phyloP scores from a whole-genome alignment of 2,329 filamentous ascomycete species.

The Fusarium sp. region DNA sequence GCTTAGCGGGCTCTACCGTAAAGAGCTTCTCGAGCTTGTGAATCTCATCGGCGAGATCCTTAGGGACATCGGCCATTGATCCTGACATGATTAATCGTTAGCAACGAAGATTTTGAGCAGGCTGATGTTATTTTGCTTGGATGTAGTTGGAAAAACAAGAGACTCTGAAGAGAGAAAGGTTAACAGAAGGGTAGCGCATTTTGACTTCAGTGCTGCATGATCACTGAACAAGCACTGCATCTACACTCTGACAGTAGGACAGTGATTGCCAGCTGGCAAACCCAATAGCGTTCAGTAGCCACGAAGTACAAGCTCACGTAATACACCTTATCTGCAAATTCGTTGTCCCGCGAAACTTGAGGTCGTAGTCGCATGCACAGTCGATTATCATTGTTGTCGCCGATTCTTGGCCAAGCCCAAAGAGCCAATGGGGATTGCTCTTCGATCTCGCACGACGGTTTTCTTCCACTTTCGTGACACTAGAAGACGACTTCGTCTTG shows the following conservation, averaged over 20 bases:
- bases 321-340: constrained; percentile 2
- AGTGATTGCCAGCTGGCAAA: constrained; percentile 11
- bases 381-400: neutral
- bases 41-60: constrained; percentile 82
- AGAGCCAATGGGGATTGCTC: neutral
- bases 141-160: neutral
- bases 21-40: constrained; percentile 85
- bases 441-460: neutral
- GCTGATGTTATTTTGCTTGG: neutral
- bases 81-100: constrained; percentile 58
- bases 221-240: constrained; percentile 7
- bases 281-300: neutral
- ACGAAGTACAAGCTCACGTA: neutral
- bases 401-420: neutral
- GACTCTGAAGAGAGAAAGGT: neutral
- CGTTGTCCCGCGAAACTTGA: constrained; percentile 6
- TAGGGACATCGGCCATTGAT: constrained; percentile 90
- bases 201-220: neutral
- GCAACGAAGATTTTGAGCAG: constrained; percentile 8
- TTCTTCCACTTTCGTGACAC: neutral
- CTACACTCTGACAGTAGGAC: constrained; percentile 18
- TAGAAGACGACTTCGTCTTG: constrained; percentile 24
- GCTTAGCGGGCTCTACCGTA: constrained; percentile 76
- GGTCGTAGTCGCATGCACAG: constrained; percentile 21
- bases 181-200: neutral